A percentile compares a stretch with the other conserved stretches of the same genome.
These are phyloP conservation scores for Selaginella tamariscina DNA, from an alignment of 75 land plant species.

Conservation along the genomic window DNA sequence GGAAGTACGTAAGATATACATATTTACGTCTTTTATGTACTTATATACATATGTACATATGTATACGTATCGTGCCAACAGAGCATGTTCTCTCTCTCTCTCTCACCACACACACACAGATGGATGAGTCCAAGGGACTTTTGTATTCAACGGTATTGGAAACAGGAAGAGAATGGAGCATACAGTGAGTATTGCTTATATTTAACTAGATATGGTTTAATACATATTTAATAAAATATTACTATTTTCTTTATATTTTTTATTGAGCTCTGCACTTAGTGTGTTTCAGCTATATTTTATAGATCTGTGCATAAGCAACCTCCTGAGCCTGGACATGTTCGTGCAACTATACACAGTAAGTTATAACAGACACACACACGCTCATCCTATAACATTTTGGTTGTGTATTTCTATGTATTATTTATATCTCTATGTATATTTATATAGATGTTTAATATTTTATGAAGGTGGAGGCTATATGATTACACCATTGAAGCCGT, in stretches of 20 bases:
- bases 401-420: background rate
- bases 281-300: constrained; percentile 21
- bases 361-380: background rate
- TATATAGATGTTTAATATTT: background rate
- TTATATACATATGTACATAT: too few species aligned
- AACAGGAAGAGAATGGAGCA: constrained; percentile 23
- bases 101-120: too few species aligned
- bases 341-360: constrained; percentile 24
- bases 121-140: constrained; percentile 18
- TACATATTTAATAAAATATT: too few species aligned
- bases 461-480: constrained; percentile 26
- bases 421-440: background rate
- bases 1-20: background rate
- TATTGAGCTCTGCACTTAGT: constrained; percentile 15
- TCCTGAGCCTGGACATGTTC: constrained; percentile 20
- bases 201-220: background rate
- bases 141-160: constrained; percentile 24
- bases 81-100: too few species aligned
- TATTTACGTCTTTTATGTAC: background rate
- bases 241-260: too few species aligned
- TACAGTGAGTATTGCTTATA: constrained; percentile 16
- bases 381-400: background rate
- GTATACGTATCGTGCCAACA: too few species aligned
- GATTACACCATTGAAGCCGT: constrained; percentile 19
- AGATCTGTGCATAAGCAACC: constrained; percentile 20